Evolutionary conservation across 2,329 filamentous ascomycete species (phyloP).

Genomic region (Curvularia verruculosa): DNA sequence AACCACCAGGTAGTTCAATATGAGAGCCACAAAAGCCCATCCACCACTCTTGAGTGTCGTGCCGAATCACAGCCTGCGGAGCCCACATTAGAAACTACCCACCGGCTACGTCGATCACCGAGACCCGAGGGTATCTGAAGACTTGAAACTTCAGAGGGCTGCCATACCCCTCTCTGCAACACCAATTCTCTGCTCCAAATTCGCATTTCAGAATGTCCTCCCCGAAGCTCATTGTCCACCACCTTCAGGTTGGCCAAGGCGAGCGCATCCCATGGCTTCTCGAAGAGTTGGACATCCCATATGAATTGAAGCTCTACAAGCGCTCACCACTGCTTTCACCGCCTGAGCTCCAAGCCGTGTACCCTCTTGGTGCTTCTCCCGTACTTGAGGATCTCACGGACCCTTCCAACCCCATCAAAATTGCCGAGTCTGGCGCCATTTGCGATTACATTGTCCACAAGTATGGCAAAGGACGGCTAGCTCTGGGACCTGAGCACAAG

Average conservation of each 20-base stretch:
- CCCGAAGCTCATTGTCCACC: conserved; percentile 45
- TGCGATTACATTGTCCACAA: conserved; percentile 66
- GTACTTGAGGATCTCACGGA: conserved; percentile 62
- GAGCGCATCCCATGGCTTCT: conserved; percentile 69
- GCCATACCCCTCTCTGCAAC: background rate
- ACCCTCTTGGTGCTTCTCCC: conserved; percentile 62
- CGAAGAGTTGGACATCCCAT: conserved; percentile 66
- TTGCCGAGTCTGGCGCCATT: conserved; percentile 66
- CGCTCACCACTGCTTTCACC: conserved; percentile 54
- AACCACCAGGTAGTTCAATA: background rate
- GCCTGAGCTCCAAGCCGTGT: conserved; percentile 35
- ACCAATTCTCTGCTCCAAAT: background rate
- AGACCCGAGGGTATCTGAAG: conserved; percentile 5
- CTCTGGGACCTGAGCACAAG: conserved; percentile 53
- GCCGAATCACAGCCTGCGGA: conserved; percentile 15
- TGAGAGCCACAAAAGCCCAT: background rate
- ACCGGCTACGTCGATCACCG: conserved; percentile 17
- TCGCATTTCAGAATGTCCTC: conserved; percentile 21
- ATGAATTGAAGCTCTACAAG: conserved; percentile 57
- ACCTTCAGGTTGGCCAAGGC: conserved; percentile 60
- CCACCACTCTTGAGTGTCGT: background rate
- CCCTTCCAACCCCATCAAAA: conserved; percentile 54
- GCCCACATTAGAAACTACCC: conserved; percentile 1
- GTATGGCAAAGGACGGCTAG: conserved; percentile 56
- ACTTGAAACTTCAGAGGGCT: background rate